phyloP scores from a whole-genome alignment of 2,329 filamentous ascomycete genomes.

The Diaporthe citrichinensis region DNA sequence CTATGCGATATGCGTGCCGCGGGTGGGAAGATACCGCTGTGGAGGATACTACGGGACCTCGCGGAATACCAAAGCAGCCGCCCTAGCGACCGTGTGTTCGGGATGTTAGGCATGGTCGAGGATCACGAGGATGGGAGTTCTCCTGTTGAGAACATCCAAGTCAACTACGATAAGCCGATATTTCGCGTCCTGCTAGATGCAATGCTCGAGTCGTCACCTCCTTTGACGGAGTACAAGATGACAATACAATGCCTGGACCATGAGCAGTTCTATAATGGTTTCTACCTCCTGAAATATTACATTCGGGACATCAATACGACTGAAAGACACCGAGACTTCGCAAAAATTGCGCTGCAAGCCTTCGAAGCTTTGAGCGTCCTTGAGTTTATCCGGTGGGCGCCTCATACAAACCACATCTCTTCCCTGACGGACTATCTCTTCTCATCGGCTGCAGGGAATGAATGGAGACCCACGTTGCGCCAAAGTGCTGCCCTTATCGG shows the following conservation, averaged over 20 bases:
- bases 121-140: neutral
- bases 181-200: neutral
- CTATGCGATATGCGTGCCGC: neutral
- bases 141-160: neutral
- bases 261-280: no score
- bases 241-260: neutral
- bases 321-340: neutral
- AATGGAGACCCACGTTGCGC: neutral
- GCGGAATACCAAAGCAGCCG: neutral
- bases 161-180: conserved; percentile 4
- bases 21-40: neutral
- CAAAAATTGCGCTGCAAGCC: neutral
- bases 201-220: neutral
- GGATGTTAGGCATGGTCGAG: neutral
- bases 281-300: neutral
- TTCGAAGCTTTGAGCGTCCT: neutral
- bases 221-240: neutral
- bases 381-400: neutral
- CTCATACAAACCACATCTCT: no score
- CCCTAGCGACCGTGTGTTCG: conserved; percentile 1
- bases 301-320: neutral
- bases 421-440: neutral
- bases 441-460: neutral
- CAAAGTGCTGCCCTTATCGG: neutral
- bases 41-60: neutral